Base-by-base conservation (phyloP, 2,329 filamentous ascomycete genomes). In the Blastomyces percursus region DNA sequence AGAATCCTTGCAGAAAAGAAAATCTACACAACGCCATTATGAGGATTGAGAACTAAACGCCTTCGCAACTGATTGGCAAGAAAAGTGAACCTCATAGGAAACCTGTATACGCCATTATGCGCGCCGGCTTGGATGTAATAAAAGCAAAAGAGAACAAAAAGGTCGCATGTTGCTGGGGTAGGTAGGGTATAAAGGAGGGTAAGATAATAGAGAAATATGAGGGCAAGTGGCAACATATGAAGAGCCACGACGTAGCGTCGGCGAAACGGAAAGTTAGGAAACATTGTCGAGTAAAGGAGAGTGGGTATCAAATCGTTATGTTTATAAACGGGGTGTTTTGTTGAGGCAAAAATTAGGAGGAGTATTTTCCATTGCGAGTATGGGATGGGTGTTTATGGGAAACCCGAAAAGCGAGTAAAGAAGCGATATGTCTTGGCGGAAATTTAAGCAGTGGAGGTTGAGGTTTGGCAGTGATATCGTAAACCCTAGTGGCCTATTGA, bases 401-500 rank as follows among this genome's bases (percentile, higher is more conserved):
- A 16, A 16, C 42, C 21, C 35, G 16, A 42, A 21, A 4, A 57
- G 14, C 2, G 11, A 14, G 14, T 42, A 42, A 14, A 57, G 27
- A 55, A n/a, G 30, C 30, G 16, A 40, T 40, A 27, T 32, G 52
- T 12, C 38, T n/a, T 38, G 19, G 32, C n/a, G 32, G n/a, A 56
- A 14, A 56, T 24, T 24, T 7, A 12, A 40, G 54, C 32, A 21
- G 21, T 11, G 7, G 40, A 24, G 9, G 24, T 19, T n/a, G 3
- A 27, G 24, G 6, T 38, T 11, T 38, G 9, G 35, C 35, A 9
- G 35, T 38, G 9, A 12, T 38, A 38, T 8, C 35, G 35, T 16
- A 27, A 16, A 27, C 2, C 19, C 19, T 16, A 30, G 55, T 27
- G 63, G 61, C 61, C 57, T 66, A 66, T 63, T 65, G 63, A 64